These are phyloP conservation scores for Telopea speciosissima DNA, from an alignment of 177 flowering plant species.

Conservation along the genomic window DNA sequence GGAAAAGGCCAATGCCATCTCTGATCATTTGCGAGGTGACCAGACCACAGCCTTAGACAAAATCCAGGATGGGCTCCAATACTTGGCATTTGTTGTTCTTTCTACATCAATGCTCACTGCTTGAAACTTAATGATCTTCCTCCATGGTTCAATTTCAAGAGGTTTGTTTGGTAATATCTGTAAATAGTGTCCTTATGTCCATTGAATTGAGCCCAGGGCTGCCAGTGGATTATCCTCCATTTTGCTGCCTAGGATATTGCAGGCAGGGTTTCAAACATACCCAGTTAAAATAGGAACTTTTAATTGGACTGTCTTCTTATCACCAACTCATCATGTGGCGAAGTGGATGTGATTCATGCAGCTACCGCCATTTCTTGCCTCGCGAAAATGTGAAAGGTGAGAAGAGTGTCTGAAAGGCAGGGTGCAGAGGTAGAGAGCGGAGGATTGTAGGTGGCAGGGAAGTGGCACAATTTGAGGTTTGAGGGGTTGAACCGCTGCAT, in stretches of 20 bases:
- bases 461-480: no score
- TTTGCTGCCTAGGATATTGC: neutral
- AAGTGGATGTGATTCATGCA: no score
- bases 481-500: no score
- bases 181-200: conserved; percentile 9
- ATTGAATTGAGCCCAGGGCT: neutral
- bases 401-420: no score
- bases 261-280: neutral
- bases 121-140: conserved; percentile 9
- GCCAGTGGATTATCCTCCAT: neutral
- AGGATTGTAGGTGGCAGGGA: no score
- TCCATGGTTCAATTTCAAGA: neutral
- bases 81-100: conserved; percentile 52
- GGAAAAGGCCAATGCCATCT: conserved; percentile 59
- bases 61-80: conserved; percentile 84
- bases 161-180: conserved; percentile 4
- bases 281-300: no score
- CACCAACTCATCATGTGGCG: no score
- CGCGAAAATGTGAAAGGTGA: no score
- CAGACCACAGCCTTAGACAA: conserved; percentile 51
- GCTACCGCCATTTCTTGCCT: no score
- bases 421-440: no score
- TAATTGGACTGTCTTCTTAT: no score
- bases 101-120: conserved; percentile 38
- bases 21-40: conserved; percentile 55